These are phyloP conservation scores for Trichothecium roseum DNA, from an alignment of 2,329 filamentous ascomycete genomes.

Conservation along the genomic window DNA sequence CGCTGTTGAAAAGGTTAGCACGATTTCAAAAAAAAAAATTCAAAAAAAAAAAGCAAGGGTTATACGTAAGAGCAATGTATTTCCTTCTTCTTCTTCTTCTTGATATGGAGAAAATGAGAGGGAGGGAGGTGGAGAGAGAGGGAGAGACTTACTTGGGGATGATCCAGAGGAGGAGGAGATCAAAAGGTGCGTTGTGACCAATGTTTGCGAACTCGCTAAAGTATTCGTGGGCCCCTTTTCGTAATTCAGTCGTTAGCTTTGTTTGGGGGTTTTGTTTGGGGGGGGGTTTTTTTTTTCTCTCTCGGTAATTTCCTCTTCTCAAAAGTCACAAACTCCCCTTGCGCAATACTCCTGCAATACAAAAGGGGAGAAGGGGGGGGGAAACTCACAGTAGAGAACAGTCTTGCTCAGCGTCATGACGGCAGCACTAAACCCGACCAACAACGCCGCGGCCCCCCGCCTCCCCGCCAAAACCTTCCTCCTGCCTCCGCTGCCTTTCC, in stretches of 20 bases:
- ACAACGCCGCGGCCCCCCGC: slow-evolving; percentile 30
- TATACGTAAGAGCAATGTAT: too few species aligned
- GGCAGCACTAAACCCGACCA: slow-evolving; percentile 40
- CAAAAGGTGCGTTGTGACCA: slow-evolving; percentile 37
- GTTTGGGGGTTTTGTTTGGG: too few species aligned
- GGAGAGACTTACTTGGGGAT: slow-evolving; percentile 48
- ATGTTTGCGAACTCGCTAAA: slow-evolving; percentile 46
- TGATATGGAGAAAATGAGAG: neutral
- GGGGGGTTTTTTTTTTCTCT: neutral
- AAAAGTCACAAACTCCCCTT: too few species aligned
- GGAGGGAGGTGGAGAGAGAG: neutral
- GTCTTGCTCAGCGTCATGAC: slow-evolving; percentile 55
- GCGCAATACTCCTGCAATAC: too few species aligned
- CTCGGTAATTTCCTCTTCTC: neutral
- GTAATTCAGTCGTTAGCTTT: slow-evolving; percentile 13
- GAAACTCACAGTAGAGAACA: slow-evolving; percentile 45
- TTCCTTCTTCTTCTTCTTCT: neutral
- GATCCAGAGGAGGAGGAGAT: slow-evolving; percentile 43
- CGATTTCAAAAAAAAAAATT: neutral
- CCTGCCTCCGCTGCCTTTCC: slow-evolving; percentile 10
- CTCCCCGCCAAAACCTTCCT: slow-evolving; percentile 28
- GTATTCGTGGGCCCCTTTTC: slow-evolving; percentile 48
- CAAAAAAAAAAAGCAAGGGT: neutral
- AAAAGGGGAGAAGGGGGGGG: too few species aligned
- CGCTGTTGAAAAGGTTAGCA: slow-evolving; percentile 23